Percentiles rank a stretch among this genome's conserved stretches.
phyloP scores from a whole-genome alignment of 73 alveolate species.

The Paramecium caudatum region DNA sequence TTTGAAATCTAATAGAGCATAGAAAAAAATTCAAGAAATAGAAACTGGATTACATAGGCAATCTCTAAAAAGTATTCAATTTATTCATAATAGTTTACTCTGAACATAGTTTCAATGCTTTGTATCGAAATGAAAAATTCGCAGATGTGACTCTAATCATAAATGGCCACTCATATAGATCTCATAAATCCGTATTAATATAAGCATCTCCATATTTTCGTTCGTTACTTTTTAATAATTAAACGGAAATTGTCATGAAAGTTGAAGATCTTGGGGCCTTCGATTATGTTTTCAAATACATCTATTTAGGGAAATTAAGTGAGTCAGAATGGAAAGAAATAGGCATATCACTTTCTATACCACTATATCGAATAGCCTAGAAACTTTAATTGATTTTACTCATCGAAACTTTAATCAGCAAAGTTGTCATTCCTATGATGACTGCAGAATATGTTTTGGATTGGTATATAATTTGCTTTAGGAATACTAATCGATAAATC shows the following conservation, averaged over 20 bases:
- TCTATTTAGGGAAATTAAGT: constrained; percentile 2
- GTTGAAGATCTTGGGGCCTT: not conserved
- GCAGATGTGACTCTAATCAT: not conserved
- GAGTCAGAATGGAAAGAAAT: constrained; percentile 39
- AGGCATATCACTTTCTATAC: not conserved
- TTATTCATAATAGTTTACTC: not conserved
- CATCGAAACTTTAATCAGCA: not conserved
- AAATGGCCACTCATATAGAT: constrained; percentile 2
- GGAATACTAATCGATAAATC: not conserved
- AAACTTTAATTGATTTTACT: not conserved
- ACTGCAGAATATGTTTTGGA: not conserved
- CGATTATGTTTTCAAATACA: constrained; percentile 20
- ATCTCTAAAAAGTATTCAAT: not conserved
- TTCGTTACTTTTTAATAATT: not conserved
- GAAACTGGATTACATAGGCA: not conserved
- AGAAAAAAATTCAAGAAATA: constrained; percentile 8
- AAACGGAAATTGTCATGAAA: not conserved
- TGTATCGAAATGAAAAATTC: constrained; percentile 39
- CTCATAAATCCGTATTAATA: constrained; percentile 21
- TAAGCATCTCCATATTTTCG: not conserved
- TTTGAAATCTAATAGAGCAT: constrained; percentile 17
- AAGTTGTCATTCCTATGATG: constrained; percentile 46
- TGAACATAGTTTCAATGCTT: constrained; percentile 18
- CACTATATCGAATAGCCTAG: constrained; percentile 8
- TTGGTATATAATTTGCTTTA: constrained; percentile 8